Conservation (phyloP, 192 early-diverging fungal species). For the Glomus cerebriforme region DNA sequence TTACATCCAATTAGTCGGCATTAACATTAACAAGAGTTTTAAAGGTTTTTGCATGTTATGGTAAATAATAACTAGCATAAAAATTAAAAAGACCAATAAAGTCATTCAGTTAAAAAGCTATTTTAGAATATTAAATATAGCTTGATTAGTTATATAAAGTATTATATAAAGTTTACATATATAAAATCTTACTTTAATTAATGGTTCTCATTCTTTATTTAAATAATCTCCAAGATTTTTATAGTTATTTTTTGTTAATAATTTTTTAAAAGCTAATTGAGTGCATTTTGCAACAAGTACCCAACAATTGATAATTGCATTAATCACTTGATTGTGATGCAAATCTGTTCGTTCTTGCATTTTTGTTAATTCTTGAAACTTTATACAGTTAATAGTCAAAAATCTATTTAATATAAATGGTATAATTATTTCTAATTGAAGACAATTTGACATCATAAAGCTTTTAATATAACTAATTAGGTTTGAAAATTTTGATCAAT, state of each 20-base stretch:
- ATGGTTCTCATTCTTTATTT: too few relatives aligned
- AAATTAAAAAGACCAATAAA: too few relatives aligned
- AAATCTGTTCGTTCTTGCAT: background rate
- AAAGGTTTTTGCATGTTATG: background rate
- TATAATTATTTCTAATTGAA: background rate
- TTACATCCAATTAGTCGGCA: too few relatives aligned
- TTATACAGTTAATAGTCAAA: background rate
- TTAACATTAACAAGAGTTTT: too few relatives aligned
- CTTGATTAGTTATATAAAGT: too few relatives aligned
- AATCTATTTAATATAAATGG: background rate
- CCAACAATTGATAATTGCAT: background rate
- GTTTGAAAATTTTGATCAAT: background rate
- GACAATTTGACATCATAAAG: background rate
- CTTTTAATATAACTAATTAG: background rate
- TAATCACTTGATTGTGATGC: background rate
- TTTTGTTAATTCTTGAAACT: background rate
- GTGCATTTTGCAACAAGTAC: background rate
- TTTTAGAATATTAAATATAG: too few relatives aligned
- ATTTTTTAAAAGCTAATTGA: background rate
- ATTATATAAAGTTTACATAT: too few relatives aligned
- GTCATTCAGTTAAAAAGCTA: too few relatives aligned
- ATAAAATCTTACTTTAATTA: too few relatives aligned
- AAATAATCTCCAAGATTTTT: background rate
- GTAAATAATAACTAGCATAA: too few relatives aligned
- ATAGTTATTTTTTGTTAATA: background rate